These are phyloP conservation scores for Heterobasidion annosum DNA, from an alignment of 1,284 basidiomycete species.

Conservation along the genomic window DNA sequence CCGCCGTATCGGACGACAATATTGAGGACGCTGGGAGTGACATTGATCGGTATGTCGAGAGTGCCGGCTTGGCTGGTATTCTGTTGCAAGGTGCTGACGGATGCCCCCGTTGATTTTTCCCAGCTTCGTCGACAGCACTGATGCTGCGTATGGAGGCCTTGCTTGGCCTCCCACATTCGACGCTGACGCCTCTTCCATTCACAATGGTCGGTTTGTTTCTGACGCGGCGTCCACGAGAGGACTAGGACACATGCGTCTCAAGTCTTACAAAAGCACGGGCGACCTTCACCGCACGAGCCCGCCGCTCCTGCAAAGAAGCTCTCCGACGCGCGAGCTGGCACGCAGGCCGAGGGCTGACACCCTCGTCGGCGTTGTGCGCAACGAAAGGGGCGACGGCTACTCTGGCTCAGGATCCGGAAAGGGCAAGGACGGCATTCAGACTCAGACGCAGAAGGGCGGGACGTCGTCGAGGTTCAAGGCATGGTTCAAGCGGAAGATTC, in stretches of 20 bases:
- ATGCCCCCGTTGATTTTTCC: neutral
- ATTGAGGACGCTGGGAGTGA: neutral
- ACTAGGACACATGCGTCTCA: slow-evolving; percentile 5
- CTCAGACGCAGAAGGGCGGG: neutral
- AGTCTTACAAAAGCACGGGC: slow-evolving; percentile 12
- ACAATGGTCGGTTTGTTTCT: no score
- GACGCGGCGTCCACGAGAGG: neutral
- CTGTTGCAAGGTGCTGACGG: neutral
- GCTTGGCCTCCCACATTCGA: neutral
- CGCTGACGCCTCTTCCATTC: no score
- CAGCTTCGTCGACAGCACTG: neutral
- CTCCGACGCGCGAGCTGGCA: slow-evolving; percentile 12
- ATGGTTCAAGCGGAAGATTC: slow-evolving; percentile 55
- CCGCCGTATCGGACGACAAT: slow-evolving; percentile 3
- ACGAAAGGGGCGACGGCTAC: neutral
- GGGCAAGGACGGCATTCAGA: neutral
- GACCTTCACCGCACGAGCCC: slow-evolving; percentile 4
- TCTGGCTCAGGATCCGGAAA: neutral
- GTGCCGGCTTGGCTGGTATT: neutral
- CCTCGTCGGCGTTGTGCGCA: slow-evolving; percentile 1
- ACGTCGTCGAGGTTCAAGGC: slow-evolving; percentile 29
- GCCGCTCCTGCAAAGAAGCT: neutral
- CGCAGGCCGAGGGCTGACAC: slow-evolving; percentile 15
- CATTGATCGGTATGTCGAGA: neutral
- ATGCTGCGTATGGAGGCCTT: neutral